Base-by-base conservation (phyloP, 179 eudicot species). In the Dionaea muscipula region DNA sequence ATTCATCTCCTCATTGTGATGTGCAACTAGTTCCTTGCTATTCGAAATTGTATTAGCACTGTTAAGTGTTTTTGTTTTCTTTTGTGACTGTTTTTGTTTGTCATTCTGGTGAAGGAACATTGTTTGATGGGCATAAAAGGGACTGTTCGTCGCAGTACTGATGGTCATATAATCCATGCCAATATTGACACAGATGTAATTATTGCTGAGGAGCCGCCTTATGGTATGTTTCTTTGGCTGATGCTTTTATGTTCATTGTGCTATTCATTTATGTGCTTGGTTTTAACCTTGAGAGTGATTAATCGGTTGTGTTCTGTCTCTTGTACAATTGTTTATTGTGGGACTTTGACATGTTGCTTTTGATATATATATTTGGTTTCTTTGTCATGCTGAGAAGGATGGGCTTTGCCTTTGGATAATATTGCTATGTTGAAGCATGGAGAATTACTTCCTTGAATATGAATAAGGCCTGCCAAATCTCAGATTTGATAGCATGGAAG, bases 101-200 rank as follows among this genome's bases (percentile, higher is more conserved):
- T 37, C 44, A 39, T 69, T 21, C 14, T 64, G 62, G 50, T 74
- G 66, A 62, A 91, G 98, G 98, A 91, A 68, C 98, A 91, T 67
- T 91, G 94, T 72, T 66, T 91, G 75, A 82, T 91, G 98, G 98
- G 98, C 52, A 91, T 91, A 72, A 91, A 84, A 66, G 98, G 96
- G 68, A 91, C 94, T 58, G 98, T 87, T 64, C 88, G 96, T 47
- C 93, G 98, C 46, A 82, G 93, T 73, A 79, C 93, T 57, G 96
- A 87, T 82, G 98, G 98, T 41, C 98, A 91, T 71, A 81, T 91
- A 63, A 91, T 91, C 50, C 98, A 87, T 75, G 98, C 98, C 64
- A 91, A 91, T 57, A 91, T 91, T 47, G 98, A 91, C 64, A 91
- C 98, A 41, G 98, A 91, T 75, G 94, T 87, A 47, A 84, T 87